Evolutionary conservation across 2,329 filamentous ascomycete species (phyloP).

Genomic region (Plenodomus tracheiphilus): DNA sequence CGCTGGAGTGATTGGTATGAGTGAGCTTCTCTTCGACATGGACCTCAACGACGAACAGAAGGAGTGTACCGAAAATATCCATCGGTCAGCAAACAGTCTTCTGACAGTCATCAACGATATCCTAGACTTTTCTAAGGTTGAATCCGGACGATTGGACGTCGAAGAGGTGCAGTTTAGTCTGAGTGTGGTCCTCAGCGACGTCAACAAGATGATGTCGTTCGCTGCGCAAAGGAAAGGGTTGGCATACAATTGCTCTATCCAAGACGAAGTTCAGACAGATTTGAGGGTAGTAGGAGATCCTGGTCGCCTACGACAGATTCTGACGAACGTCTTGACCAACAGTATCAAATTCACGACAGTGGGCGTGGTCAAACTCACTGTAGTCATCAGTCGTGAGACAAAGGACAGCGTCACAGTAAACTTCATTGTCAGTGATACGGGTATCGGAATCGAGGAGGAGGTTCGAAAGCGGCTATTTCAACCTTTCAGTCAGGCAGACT

Average conservation of each 20-base stretch:
- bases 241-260: constrained; percentile 68
- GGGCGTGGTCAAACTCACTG: constrained; percentile 59
- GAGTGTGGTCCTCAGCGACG: constrained; percentile 73
- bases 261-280: constrained; percentile 64
- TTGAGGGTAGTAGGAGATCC: constrained; percentile 86
- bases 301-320: constrained; percentile 79
- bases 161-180: constrained; percentile 81
- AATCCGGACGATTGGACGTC: constrained; percentile 75
- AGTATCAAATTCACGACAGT: constrained; percentile 47
- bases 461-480: constrained; percentile 74
- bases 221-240: constrained; percentile 80
- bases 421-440: constrained; percentile 76
- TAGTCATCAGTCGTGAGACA: constrained; percentile 66
- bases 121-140: constrained; percentile 84
- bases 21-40: constrained; percentile 72
- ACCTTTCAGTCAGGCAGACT: constrained; percentile 80
- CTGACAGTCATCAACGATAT: constrained; percentile 91
- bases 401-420: constrained; percentile 67
- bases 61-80: constrained; percentile 77
- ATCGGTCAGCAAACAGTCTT: constrained; percentile 77
- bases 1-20: constrained; percentile 79
- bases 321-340: constrained; percentile 73
- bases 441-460: constrained; percentile 80
- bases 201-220: constrained; percentile 85
- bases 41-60: constrained; percentile 69